phyloP scores from a whole-genome alignment of 2,329 filamentous ascomycete genomes.

The Monosporascus ibericus region DNA sequence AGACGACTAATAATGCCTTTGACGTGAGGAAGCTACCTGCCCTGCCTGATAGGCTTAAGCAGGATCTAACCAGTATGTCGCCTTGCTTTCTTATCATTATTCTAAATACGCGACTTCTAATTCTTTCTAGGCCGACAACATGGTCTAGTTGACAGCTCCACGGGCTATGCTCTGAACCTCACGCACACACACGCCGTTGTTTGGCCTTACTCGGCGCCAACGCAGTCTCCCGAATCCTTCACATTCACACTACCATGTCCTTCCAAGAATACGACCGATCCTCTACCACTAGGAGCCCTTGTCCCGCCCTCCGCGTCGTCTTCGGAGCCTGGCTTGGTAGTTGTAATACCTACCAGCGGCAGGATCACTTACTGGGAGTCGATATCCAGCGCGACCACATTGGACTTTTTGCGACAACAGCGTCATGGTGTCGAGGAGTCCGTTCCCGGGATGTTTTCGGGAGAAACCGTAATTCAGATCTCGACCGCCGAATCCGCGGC shows the following conservation, averaged over 20 bases:
- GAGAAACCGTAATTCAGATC: conserved; percentile 72
- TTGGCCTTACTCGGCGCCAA: conserved; percentile 77
- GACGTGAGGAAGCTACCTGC: conserved; percentile 78
- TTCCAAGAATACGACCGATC: conserved; percentile 59
- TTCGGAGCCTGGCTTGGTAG: conserved; percentile 78
- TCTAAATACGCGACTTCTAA: not conserved
- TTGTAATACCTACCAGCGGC: conserved; percentile 77
- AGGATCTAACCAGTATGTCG: conserved; percentile 57
- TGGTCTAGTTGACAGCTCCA: conserved; percentile 58
- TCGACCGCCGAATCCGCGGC: conserved; percentile 76
- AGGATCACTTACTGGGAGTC: conserved; percentile 94
- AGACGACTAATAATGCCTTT: conserved; percentile 83
- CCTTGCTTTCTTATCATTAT: not conserved
- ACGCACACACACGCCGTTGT: conserved; percentile 78
- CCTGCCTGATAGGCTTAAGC: conserved; percentile 69
- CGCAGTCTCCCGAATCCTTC: conserved; percentile 68
- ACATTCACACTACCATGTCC: conserved; percentile 73
- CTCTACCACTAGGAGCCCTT: conserved; percentile 75
- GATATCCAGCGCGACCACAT: conserved; percentile 78
- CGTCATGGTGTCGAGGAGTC: conserved; percentile 71
- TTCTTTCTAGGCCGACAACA: conserved; percentile 51
- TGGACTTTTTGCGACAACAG: conserved; percentile 77
- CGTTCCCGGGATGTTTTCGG: conserved; percentile 68
- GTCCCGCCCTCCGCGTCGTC: conserved; percentile 71
- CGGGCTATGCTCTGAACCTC: conserved; percentile 71